A percentile compares a stretch with the other conserved stretches of the same genome.
Evolutionary conservation across 306 rosid genomes (phyloP).

Genomic region (Rosa chinensis): DNA sequence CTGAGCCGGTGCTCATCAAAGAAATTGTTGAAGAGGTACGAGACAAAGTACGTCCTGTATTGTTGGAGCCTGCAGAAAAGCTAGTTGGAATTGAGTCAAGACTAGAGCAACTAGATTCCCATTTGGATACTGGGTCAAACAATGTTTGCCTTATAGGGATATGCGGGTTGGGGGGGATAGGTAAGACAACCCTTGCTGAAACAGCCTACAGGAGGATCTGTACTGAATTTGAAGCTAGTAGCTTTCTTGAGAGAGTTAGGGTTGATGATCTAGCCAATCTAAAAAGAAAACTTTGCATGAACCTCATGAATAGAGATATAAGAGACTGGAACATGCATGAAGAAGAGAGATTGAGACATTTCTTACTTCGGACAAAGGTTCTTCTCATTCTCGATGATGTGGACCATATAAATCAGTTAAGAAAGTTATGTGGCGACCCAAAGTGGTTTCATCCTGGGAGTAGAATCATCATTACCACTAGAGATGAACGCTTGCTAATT

Average conservation of each 20-base stretch:
- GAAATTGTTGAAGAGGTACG: background rate
- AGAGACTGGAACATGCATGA: background rate
- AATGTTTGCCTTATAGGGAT: constrained; percentile 11
- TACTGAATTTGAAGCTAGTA: constrained; percentile 6
- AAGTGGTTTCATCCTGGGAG: constrained; percentile 1
- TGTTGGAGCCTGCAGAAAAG: background rate
- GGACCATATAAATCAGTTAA: background rate
- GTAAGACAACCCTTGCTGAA: background rate
- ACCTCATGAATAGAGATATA: background rate
- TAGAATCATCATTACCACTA: background rate
- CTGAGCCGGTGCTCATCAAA: background rate
- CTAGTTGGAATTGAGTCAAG: background rate
- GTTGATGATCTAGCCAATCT: background rate
- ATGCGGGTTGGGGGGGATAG: background rate
- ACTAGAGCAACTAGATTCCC: background rate
- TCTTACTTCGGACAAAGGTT: background rate
- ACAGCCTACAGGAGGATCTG: background rate
- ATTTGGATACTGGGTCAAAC: background rate
- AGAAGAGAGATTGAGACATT: background rate
- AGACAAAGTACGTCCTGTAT: background rate
- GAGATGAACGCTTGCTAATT: background rate
- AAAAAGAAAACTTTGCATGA: constrained; percentile 11
- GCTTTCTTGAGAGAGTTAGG: constrained; percentile 14
- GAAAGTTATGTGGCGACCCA: background rate
- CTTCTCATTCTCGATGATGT: constrained; percentile 4